Evolutionary conservation across 2,329 filamentous ascomycete species (phyloP).

Genomic region (Kalaharituber pfeilii): DNA sequence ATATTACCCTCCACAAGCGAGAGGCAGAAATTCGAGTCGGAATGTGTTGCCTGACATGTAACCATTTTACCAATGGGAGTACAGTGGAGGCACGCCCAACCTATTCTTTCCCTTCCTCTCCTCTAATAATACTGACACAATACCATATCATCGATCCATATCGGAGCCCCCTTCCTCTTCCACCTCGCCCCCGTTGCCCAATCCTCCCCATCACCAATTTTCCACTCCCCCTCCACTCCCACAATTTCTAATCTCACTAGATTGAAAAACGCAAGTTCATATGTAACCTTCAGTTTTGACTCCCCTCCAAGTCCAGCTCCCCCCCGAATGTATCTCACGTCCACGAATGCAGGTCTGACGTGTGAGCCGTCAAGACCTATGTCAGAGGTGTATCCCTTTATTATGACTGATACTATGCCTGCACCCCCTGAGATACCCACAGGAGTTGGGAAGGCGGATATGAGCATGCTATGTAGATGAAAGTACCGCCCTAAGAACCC

Average conservation of each 20-base stretch:
- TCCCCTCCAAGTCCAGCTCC: background rate
- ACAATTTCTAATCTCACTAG: background rate
- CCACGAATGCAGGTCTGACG: background rate
- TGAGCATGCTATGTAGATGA: background rate
- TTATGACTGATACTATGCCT: background rate
- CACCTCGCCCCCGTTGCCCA: background rate
- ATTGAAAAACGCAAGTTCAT: background rate
- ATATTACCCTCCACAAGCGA: no score
- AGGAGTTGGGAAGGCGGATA: background rate
- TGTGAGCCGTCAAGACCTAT: background rate
- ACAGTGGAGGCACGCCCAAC: no score
- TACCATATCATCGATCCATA: background rate
- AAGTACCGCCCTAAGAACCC: background rate
- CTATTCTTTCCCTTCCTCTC: background rate
- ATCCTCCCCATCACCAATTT: background rate
- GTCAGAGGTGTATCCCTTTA: background rate
- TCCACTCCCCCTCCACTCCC: background rate
- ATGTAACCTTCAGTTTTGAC: background rate
- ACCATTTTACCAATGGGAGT: no score
- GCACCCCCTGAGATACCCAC: background rate
- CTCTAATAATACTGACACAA: background rate
- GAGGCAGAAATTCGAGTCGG: no score
- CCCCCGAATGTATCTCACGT: background rate
- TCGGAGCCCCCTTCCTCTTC: background rate
- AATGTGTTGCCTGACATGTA: no score